A percentile compares a stretch with the other conserved stretches of the same genome.
These are phyloP conservation scores for Yamadazyma tumulicola DNA, from an alignment of 805 yeast species.

Conservation along the genomic window DNA sequence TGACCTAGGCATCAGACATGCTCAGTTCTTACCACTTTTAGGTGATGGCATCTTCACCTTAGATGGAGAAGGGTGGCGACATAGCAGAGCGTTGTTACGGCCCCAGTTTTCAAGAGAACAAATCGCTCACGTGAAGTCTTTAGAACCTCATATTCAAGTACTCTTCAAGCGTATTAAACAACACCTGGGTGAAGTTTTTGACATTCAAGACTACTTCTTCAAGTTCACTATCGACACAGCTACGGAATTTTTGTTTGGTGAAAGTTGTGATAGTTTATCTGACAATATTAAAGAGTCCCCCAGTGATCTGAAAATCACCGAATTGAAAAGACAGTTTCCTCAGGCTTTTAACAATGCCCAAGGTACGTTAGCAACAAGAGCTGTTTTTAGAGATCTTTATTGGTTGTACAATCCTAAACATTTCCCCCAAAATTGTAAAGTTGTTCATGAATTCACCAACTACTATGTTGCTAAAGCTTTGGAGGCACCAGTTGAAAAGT, in stretches of 20 bases:
- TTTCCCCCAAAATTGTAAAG: slow-evolving; percentile 21
- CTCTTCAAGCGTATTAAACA: slow-evolving; percentile 29
- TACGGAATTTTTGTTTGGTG: slow-evolving; percentile 41
- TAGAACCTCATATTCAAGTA: slow-evolving; percentile 40
- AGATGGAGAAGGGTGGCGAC: slow-evolving; percentile 43
- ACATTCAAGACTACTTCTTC: slow-evolving; percentile 37
- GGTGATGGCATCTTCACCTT: slow-evolving; percentile 44
- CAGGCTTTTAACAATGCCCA: slow-evolving; percentile 34
- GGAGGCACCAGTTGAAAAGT: slow-evolving; percentile 20
- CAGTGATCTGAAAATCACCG: slow-evolving; percentile 18
- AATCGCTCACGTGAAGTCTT: slow-evolving; percentile 34
- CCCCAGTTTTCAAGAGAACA: slow-evolving; percentile 45
- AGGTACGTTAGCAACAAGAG: slow-evolving; percentile 25
- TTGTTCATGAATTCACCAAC: slow-evolving; percentile 26
- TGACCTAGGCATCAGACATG: slow-evolving; percentile 36
- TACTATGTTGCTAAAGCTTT: slow-evolving; percentile 30
- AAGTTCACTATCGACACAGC: slow-evolving; percentile 40
- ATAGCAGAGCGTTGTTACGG: slow-evolving; percentile 40
- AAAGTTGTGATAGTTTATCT: slow-evolving; percentile 30
- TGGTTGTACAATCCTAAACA: slow-evolving; percentile 19
- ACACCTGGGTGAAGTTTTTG: slow-evolving; percentile 24
- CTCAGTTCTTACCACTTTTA: slow-evolving; percentile 33
- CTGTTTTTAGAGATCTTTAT: slow-evolving; percentile 22
- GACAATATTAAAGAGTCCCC: slow-evolving; percentile 18
- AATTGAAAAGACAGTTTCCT: slow-evolving; percentile 33